phyloP scores from a whole-genome alignment of 805 yeast genomes.

The Lachancea mirantina region DNA sequence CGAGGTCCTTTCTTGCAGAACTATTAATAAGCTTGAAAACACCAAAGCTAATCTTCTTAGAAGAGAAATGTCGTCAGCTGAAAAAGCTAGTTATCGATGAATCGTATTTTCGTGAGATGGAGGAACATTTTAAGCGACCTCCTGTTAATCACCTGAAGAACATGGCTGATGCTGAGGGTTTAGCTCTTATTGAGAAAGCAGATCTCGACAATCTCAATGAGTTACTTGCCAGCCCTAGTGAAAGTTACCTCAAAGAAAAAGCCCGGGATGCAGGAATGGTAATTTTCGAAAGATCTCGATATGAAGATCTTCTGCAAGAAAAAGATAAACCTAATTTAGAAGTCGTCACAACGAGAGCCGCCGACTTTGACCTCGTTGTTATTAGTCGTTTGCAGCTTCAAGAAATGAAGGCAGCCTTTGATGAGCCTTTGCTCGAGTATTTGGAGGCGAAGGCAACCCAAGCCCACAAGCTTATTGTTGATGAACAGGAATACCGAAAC shows the following conservation, averaged over 20 bases:
- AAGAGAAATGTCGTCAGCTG: too few relatives aligned
- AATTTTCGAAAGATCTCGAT: neutral
- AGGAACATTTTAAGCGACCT: too few relatives aligned
- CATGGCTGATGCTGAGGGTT: constrained; percentile 3
- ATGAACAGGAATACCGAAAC: neutral
- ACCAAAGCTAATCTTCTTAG: too few relatives aligned
- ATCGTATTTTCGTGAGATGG: too few relatives aligned
- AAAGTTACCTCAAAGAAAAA: constrained; percentile 9
- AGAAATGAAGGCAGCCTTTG: neutral
- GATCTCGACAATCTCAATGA: constrained; percentile 10
- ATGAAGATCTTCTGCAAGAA: too few relatives aligned
- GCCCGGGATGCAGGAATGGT: constrained; percentile 8
- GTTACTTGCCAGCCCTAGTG: constrained; percentile 28
- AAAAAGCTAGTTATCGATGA: too few relatives aligned
- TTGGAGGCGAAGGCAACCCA: neutral
- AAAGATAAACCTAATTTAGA: too few relatives aligned
- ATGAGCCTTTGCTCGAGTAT: constrained; percentile 1
- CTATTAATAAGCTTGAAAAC: too few relatives aligned
- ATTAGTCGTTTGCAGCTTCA: too few relatives aligned
- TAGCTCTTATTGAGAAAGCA: constrained; percentile 7
- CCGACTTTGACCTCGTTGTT: too few relatives aligned
- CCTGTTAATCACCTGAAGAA: constrained; percentile 15
- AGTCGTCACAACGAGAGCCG: too few relatives aligned
- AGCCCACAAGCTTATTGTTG: neutral
- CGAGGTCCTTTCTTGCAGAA: too few relatives aligned